Percentiles rank a stretch among this genome's conserved stretches.
These are phyloP conservation scores for Rachicladosporium sp. DNA, from an alignment of 2,329 filamentous ascomycete genomes.

Conservation along the genomic window DNA sequence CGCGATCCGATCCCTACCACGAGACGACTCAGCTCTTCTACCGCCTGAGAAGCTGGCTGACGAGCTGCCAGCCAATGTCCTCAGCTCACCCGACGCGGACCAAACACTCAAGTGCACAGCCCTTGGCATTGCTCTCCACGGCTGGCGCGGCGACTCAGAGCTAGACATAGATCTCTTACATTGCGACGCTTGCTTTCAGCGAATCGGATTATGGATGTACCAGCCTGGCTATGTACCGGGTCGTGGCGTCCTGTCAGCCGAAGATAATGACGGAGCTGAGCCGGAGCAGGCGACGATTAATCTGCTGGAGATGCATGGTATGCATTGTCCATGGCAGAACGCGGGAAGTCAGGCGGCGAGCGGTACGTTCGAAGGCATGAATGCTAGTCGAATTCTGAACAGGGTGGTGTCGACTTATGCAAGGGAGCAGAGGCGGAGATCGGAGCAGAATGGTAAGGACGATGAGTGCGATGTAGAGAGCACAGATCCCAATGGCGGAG, in stretches of 20 bases:
- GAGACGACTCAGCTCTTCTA: conserved; percentile 5
- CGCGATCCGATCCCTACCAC: conserved; percentile 7
- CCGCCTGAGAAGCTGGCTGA: conserved; percentile 13
- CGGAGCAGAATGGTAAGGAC: conserved; percentile 7
- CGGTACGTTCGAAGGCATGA: conserved; percentile 20
- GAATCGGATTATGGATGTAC: conserved; percentile 90
- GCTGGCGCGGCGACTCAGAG: conserved; percentile 41
- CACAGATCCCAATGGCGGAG: not conserved
- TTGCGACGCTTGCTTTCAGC: conserved; percentile 76
- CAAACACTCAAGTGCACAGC: conserved; percentile 9
- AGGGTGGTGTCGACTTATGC: conserved; percentile 19
- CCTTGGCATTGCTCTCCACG: conserved; percentile 29
- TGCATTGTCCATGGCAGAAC: conserved; percentile 28
- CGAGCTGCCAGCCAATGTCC: conserved; percentile 16
- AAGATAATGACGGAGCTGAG: conserved; percentile 17
- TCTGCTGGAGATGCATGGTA: conserved; percentile 23
- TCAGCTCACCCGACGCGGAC: conserved; percentile 9
- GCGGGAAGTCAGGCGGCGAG: conserved; percentile 19
- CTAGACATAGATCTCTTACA: conserved; percentile 60
- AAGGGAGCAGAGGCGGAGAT: conserved; percentile 20
- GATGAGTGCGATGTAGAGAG: conserved; percentile 2
- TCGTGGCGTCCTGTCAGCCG: conserved; percentile 20
- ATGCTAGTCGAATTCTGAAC: conserved; percentile 21
- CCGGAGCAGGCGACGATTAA: conserved; percentile 13
- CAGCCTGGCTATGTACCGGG: conserved; percentile 40